Evolutionary conservation across 2,329 filamentous ascomycete genomes (phyloP), one percentile per base, ranked within the genome.

Genomic region (Tolypocladium tundrense): DNA sequence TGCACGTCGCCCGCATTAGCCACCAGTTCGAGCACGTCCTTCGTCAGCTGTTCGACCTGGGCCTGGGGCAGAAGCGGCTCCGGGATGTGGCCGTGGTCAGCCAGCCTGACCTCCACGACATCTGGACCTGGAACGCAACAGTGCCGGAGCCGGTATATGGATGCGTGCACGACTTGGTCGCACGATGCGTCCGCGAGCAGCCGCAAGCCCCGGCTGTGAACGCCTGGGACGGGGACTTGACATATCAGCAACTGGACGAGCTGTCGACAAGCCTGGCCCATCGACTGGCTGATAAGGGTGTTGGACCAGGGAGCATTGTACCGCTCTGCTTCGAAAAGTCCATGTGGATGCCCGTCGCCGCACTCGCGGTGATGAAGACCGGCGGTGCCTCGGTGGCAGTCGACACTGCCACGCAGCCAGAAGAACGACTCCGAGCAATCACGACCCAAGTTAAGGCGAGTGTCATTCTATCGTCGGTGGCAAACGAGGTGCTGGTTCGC

Each of bases 241-340:
- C 74, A 7, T 78, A 77, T 57, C 54, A 63, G 40, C 68, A 77
- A 39, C 65, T 77, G 2, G 61, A 67, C 35, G 27, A 41, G 4
- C 52, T 60, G 8, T 61, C 62, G 3, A 53, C 40, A 10, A 31
- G 24, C 3, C 55, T 66, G 9, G 64, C 63, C 13, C 48, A 35
- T 11, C 57, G 60, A 27, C 53, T 66, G 11, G 24, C 45, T 1
- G 41, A 13, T 11, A 53, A 56, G 10, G 68, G 70, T 4, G 62
- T 75, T 27, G 55, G 61, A 0, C 64, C 64, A 1, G 69, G 68
- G 37, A 58, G 43, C n/a, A 40, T 62, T 3, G 58, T 68, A 7
- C 62, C 61, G 1, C 57, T 67, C 33, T 64, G 58, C 41, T 65
- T 68, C 27, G 62, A 67, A 37, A 68, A 68, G 55, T 63, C 62